Evolutionary conservation across 257 asterid species (phyloP).

Genomic region (Ligustrum vulgare): DNA sequence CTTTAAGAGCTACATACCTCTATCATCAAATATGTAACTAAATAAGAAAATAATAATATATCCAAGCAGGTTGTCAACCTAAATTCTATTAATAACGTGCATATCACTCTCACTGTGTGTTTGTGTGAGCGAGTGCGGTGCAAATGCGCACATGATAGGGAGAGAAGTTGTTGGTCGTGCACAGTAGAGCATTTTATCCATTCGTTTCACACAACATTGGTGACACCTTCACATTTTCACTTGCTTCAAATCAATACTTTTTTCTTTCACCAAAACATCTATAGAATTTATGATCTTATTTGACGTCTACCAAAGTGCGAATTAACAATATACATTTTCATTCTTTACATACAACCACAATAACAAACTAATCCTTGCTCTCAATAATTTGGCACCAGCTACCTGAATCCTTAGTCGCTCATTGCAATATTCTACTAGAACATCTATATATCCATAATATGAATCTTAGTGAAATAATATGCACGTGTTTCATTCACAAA

Average conservation of each 20-base stretch:
- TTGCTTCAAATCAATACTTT: not conserved
- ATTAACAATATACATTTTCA: not conserved
- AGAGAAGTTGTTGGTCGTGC: not conserved
- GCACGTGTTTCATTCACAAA: not conserved
- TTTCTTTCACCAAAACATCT: not conserved
- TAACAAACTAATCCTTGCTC: not conserved
- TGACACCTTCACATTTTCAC: not conserved
- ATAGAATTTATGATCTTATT: not conserved
- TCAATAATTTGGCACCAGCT: not conserved
- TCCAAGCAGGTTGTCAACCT: constrained; percentile 13
- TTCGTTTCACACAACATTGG: not conserved
- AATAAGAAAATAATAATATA: not conserved
- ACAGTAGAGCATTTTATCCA: not conserved
- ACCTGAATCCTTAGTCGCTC: not conserved
- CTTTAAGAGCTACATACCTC: constrained; percentile 86
- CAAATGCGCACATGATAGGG: not conserved
- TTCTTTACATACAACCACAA: not conserved
- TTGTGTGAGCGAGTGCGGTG: not conserved
- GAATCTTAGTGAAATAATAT: not conserved
- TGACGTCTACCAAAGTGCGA: not conserved
- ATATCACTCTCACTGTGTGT: not conserved
- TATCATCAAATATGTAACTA: constrained; percentile 28
- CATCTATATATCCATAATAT: not conserved
- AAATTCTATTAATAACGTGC: not conserved
- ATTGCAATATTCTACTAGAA: not conserved